Percentiles rank a stretch among this genome's conserved stretches.
These are phyloP conservation scores for Rubroboletus satanas DNA, from an alignment of 768 basidiomycete species.

Conservation along the genomic window DNA sequence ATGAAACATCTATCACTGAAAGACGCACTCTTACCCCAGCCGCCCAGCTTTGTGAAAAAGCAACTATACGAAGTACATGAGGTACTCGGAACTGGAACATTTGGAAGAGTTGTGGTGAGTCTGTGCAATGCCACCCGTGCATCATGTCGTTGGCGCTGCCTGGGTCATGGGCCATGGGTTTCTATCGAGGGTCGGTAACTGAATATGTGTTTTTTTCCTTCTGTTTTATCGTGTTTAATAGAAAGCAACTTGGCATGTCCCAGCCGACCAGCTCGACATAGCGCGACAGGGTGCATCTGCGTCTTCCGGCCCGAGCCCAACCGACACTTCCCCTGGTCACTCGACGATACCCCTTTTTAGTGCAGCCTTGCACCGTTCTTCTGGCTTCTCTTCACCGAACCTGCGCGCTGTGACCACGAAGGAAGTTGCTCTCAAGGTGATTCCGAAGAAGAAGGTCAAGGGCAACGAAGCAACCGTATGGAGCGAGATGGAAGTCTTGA, in stretches of 20 bases:
- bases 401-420: slow-evolving; percentile 42
- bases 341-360: slow-evolving; percentile 31
- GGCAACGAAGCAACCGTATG: slow-evolving; percentile 86
- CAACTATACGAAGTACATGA: slow-evolving; percentile 71
- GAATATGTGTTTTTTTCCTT: neutral
- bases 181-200: neutral
- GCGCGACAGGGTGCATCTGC: slow-evolving; percentile 58
- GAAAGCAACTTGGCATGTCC: slow-evolving; percentile 78
- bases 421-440: slow-evolving; percentile 85
- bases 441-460: slow-evolving; percentile 93
- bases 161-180: neutral
- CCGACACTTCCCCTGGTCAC: slow-evolving; percentile 16
- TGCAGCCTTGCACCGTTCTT: slow-evolving; percentile 20
- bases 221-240: slow-evolving; percentile 24
- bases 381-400: slow-evolving; percentile 23
- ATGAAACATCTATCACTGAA: slow-evolving; percentile 41
- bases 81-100: slow-evolving; percentile 77
- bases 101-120: slow-evolving; percentile 85
- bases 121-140: slow-evolving; percentile 3
- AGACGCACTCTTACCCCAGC: slow-evolving; percentile 73
- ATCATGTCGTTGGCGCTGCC: neutral
- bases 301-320: slow-evolving; percentile 22
- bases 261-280: slow-evolving; percentile 51
- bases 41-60: slow-evolving; percentile 84
- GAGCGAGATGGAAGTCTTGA: slow-evolving; percentile 91